Percentiles rank a stretch among this genome's conserved stretches.
These are phyloP conservation scores for Ophiostoma perfectum DNA, from an alignment of 2,329 filamentous ascomycete genomes.

Conservation along the genomic window DNA sequence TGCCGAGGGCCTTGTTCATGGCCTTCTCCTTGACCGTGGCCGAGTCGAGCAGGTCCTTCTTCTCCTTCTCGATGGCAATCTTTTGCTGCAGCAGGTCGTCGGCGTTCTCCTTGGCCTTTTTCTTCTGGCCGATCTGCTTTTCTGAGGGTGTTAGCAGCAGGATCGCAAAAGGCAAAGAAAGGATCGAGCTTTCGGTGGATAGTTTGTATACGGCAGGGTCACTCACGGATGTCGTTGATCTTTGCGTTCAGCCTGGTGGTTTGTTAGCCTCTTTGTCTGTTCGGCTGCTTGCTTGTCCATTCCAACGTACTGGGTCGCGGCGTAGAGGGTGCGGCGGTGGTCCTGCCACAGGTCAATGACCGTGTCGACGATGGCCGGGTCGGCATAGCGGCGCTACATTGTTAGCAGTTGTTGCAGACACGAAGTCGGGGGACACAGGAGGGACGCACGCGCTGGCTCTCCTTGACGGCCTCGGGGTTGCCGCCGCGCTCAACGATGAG, in stretches of 20 bases:
- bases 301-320: constrained; percentile 54
- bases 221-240: constrained; percentile 61
- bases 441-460: constrained; percentile 62
- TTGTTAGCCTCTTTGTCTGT: not conserved
- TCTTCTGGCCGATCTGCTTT: constrained; percentile 50
- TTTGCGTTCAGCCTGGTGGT: constrained; percentile 56
- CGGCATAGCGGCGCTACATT: constrained; percentile 61
- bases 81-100: constrained; percentile 75
- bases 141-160: constrained; percentile 16
- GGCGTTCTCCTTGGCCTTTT: constrained; percentile 90
- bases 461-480: constrained; percentile 83
- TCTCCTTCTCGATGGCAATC: constrained; percentile 58
- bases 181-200: rapidly evolving
- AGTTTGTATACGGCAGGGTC: not conserved
- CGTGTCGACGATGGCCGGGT: constrained; percentile 82
- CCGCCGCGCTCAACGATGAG: constrained; percentile 84
- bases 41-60: constrained; percentile 69
- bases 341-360: constrained; percentile 83
- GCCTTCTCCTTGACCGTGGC: constrained; percentile 66
- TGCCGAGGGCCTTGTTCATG: constrained; percentile 72
- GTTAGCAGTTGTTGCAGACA: constrained; percentile 14
- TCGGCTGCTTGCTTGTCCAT: not conserved
- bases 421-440: not conserved
- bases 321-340: constrained; percentile 56
- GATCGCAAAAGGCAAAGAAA: too few species aligned